Conservation (phyloP, 208 protist species). For the Novymonas esmeraldas region DNA sequence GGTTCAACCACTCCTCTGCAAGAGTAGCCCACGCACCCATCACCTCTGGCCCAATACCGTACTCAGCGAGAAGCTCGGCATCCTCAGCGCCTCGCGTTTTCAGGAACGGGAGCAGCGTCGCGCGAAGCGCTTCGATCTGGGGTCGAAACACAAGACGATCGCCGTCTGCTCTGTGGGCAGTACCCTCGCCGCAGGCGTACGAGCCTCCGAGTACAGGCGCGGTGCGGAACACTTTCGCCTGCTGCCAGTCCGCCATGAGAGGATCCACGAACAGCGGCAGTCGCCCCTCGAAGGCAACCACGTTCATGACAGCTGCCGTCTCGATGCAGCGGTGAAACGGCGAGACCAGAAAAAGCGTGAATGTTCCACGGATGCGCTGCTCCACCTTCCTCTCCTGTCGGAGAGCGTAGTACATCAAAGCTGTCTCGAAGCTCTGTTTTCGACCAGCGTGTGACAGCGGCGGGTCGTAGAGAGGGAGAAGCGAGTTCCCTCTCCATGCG, state of each 20-base stretch:
- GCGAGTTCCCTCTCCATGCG: constrained; percentile 56
- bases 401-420: constrained; percentile 53
- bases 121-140: constrained; percentile 47
- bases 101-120: constrained; percentile 58
- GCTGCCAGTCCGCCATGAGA: constrained; percentile 81
- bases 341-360: constrained; percentile 71
- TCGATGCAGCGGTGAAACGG: constrained; percentile 88
- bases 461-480: constrained; percentile 70
- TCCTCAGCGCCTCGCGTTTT: constrained; percentile 32
- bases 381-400: constrained; percentile 56
- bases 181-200: constrained; percentile 23
- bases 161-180: constrained; percentile 1
- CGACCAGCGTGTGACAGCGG: constrained; percentile 76
- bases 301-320: constrained; percentile 76
- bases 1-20: constrained; percentile 37
- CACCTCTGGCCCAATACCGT: constrained; percentile 25
- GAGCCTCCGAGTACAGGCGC: constrained; percentile 61
- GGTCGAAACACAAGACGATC: constrained; percentile 32
- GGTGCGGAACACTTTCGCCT: constrained; percentile 67
- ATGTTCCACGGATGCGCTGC: constrained; percentile 60
- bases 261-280: constrained; percentile 83
- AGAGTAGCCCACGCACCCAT: constrained; percentile 29
- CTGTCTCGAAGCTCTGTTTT: constrained; percentile 82
- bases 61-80: constrained; percentile 23
- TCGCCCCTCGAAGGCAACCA: constrained; percentile 73